Base-by-base conservation (phyloP, 176 grass and related monocot genomes). In the Eleusine coracana region DNA sequence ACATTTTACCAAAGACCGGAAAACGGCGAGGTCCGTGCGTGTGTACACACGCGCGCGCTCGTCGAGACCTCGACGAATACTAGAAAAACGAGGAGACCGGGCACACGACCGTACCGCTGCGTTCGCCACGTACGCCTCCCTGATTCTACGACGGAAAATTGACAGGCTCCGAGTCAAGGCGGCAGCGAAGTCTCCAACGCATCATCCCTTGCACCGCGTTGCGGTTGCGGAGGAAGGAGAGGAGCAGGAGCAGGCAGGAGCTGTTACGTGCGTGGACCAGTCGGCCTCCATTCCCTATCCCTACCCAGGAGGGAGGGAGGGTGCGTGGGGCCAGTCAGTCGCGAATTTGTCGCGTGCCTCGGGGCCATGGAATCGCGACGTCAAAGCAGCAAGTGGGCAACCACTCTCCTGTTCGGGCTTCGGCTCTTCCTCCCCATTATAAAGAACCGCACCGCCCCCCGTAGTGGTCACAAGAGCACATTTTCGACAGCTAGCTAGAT, bases 1-100 rank as follows among this genome's bases (percentile, higher is more conserved):
- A 51, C 75, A 64, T 72, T 71, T 78, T 71, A 80, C 82, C 82
- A 16, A 16, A 37, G 87, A 89, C 87, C 71, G 0, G 64, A 65
- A 70, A 44, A 12, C 61, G 12, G 6, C 46, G 42, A 34, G n/a
- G n/a, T n/a, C n/a, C 23, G 54, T 34, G 21, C 42, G 6, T 45
- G 50, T 18, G 68, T n/a, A 55, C 48, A 74, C 70, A 27, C 14
- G 78, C 52, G 15, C 31, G 31, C 31, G 31, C 31, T 34, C 31
- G 31, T 0, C 31, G 31, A 34, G 31, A 34, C 52, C 52, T 64
- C 54, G 61, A 34, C 27, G 37, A 84, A 68, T 75, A 44, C 66
- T 34, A 71, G 52, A 41, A 42, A 18, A 39, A 17, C n/a, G 29
- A 34, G 31, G 31, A 34, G 54, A 40, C 66, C 66, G 39, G 10